Conservation (phyloP, 2,329 filamentous ascomycete species). For the Neonectria punicea region DNA sequence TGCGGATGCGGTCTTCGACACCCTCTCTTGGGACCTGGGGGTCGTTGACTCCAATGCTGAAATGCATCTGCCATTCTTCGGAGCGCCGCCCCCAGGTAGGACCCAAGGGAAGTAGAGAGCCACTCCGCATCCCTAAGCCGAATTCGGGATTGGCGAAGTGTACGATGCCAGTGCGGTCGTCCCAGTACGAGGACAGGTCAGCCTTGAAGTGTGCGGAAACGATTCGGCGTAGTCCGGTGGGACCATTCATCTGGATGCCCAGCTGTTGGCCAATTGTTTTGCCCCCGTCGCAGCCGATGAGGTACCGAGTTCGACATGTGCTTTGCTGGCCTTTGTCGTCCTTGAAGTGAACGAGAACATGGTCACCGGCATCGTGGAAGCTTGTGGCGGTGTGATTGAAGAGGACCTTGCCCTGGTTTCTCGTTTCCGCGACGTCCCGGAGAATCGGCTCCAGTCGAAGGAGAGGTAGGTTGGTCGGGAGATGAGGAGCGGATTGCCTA, state of each 20-base stretch:
- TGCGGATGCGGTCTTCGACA: background rate
- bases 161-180: background rate
- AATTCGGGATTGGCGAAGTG: background rate
- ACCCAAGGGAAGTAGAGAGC: background rate
- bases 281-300: background rate
- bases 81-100: background rate
- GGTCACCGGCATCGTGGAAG: background rate
- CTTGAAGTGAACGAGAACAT: background rate
- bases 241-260: background rate
- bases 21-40: background rate
- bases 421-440: background rate
- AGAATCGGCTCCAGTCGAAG: background rate
- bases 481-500: background rate
- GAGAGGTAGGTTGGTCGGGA: background rate
- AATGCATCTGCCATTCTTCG: slow-evolving; percentile 1
- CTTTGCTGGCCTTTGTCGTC: background rate
- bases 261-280: background rate
- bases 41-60: background rate
- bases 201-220: background rate
- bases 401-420: slow-evolving; percentile 1
- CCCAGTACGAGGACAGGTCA: slow-evolving; percentile 1
- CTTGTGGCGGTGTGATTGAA: background rate
- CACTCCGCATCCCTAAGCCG: background rate
- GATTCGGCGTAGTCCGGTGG: background rate
- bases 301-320: background rate